Conservation (phyloP, 805 yeast genomes). For the Candida sphagnicola region DNA sequence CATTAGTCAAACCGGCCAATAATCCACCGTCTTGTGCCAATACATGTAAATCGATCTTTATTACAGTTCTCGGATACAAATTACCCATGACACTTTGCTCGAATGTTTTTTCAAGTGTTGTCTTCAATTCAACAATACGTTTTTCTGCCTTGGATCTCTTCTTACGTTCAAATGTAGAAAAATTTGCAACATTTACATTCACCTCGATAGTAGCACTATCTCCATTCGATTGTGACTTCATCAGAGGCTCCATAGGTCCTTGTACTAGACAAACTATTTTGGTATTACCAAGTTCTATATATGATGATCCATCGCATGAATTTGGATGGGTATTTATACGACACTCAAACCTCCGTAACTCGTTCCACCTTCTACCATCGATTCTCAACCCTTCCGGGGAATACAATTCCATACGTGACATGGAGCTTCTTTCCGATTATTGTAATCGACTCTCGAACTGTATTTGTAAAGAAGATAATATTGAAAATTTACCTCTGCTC, state of each 20-base stretch:
- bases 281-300: constrained; percentile 88
- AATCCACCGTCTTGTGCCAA: constrained; percentile 90
- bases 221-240: constrained; percentile 47
- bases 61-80: constrained; percentile 77
- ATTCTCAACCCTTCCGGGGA: constrained; percentile 93
- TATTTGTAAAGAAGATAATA: too few relatives aligned
- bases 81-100: constrained; percentile 69
- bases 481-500: neutral
- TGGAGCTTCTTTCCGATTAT: too few relatives aligned
- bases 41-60: constrained; percentile 72
- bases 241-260: constrained; percentile 85
- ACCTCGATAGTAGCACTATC: constrained; percentile 59
- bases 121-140: constrained; percentile 62
- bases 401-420: constrained; percentile 76
- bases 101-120: constrained; percentile 65
- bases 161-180: constrained; percentile 72
- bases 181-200: constrained; percentile 70
- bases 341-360: constrained; percentile 77
- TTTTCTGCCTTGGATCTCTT: constrained; percentile 67
- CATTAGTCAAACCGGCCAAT: constrained; percentile 73
- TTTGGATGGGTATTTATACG: constrained; percentile 83
- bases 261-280: constrained; percentile 79
- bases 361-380: constrained; percentile 96
- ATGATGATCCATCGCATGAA: constrained; percentile 88
- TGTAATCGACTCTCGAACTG: too few relatives aligned